Base-by-base conservation (phyloP, 139 green algal genomes). In the Chlamydomonas asymmetrica region DNA sequence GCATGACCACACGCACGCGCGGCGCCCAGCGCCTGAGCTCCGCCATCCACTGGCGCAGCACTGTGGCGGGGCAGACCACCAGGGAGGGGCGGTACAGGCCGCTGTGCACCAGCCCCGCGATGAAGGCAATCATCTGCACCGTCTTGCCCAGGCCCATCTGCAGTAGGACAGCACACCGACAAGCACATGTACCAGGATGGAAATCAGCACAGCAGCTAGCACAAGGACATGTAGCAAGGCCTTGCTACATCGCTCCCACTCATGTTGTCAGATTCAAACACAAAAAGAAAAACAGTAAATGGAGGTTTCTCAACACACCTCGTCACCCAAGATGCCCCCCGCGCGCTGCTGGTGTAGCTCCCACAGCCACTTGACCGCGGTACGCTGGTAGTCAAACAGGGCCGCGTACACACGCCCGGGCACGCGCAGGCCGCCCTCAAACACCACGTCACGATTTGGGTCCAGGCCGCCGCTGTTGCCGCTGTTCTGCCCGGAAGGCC, bases 351-450 rank as follows among this genome's bases (percentile, higher is more conserved):
- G 95, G 84, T 98, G 94, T 69, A 99, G 87, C 90, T 99, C 96
- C 96, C 96, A 99, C 74, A 99, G 76, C 96, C 96, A 99, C 82
- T 98, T 97, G 3, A 99, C 89, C 0, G 88, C 93, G 9, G 92
- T 97, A 32, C 84, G 86, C 84, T 98, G 96, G 81, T 98, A 99
- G 64, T 94, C 89, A 81, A 98, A 97, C 66, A 98, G 80, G 40
- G 85, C 76, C 34, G 65, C 60, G 57, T 86, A 97, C 22, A 95
- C 66, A 0, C 48, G 23, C 4, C 38, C 43, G 0, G 86, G 84
- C 9, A 94, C 27, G 4, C 74, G 64, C 66, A 87, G 90, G 29
- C 91, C 91, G 34, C 91, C 91, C 38, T 95, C 86, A 73, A 93
- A 95, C 34, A 79, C 73, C 29, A 93, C 85, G 49, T 88, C 84